Percentiles rank a stretch among this genome's conserved stretches.
Conservation (phyloP, 2,329 filamentous ascomycete species). For the Colletotrichum falcatum region DNA sequence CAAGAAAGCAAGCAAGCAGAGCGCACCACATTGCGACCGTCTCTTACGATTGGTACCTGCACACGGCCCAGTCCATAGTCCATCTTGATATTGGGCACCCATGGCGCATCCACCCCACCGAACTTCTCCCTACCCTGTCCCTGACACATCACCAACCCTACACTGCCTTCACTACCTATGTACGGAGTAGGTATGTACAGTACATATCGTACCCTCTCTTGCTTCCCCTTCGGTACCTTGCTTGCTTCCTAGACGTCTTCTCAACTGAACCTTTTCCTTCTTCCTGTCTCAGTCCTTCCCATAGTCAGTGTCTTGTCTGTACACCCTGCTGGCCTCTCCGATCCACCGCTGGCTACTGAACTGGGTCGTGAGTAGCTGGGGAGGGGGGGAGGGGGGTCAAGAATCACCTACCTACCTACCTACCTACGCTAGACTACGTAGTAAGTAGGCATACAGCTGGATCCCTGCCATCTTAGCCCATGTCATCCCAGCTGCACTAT, state of each 20-base stretch:
- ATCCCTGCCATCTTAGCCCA: constrained; percentile 29
- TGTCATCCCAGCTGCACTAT: constrained; percentile 27
- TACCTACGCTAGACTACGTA: neutral
- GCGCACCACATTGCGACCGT: neutral
- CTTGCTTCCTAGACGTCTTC: neutral
- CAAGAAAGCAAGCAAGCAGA: constrained; percentile 20
- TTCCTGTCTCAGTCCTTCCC: neutral
- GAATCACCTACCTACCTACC: neutral
- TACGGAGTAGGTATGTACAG: no score
- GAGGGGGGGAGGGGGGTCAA: no score
- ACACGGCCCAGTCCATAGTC: neutral
- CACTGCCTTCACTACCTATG: neutral
- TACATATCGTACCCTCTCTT: neutral
- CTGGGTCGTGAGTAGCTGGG: neutral
- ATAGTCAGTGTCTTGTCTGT: neutral
- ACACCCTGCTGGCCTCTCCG: neutral
- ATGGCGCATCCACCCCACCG: constrained; percentile 33
- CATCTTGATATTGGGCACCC: constrained; percentile 36
- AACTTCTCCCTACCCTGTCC: constrained; percentile 29
- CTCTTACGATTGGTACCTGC: neutral
- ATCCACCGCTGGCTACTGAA: neutral
- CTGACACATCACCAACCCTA: constrained; percentile 32
- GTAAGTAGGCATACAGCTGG: neutral
- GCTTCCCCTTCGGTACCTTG: neutral
- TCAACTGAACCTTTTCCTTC: constrained; percentile 4